Evolutionary conservation across 2,329 filamentous ascomycete genomes (phyloP).

Genomic region (Pseudogymnoascus sp.): DNA sequence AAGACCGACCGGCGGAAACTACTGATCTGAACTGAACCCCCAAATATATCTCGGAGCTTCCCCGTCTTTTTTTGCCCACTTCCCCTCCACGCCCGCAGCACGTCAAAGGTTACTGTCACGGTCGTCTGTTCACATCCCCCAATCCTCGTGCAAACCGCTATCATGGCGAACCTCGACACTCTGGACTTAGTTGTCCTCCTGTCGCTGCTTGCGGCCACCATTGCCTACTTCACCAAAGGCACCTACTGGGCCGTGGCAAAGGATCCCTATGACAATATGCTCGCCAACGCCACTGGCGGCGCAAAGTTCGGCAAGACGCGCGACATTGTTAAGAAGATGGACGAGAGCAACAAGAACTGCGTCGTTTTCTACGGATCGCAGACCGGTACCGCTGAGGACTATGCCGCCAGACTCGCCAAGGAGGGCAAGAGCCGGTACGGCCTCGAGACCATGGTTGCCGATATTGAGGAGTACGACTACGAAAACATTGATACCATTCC

Average conservation of each 20-base stretch:
- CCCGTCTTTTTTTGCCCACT: background rate
- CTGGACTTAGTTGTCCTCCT: slow-evolving; percentile 90
- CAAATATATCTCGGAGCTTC: slow-evolving; percentile 7
- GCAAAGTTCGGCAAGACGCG: slow-evolving; percentile 77
- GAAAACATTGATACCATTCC: slow-evolving; percentile 88
- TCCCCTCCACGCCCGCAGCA: background rate
- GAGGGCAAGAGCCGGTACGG: slow-evolving; percentile 95
- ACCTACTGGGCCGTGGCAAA: slow-evolving; percentile 85
- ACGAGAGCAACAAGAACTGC: slow-evolving; percentile 93
- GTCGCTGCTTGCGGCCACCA: slow-evolving; percentile 74
- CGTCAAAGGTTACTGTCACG: background rate
- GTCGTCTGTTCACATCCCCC: background rate
- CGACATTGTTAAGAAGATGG: slow-evolving; percentile 93
- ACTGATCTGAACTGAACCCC: background rate
- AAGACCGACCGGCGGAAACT: no score
- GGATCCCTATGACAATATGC: slow-evolving; percentile 77
- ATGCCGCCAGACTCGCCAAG: slow-evolving; percentile 91
- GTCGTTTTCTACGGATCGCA: slow-evolving; percentile 98
- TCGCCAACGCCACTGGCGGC: slow-evolving; percentile 61
- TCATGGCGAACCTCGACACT: slow-evolving; percentile 93
- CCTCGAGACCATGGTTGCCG: slow-evolving; percentile 95
- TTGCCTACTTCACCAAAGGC: slow-evolving; percentile 97
- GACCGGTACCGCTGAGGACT: slow-evolving; percentile 97
- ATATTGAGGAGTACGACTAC: slow-evolving; percentile 95
- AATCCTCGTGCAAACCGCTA: slow-evolving; percentile 21